Evolutionary conservation across 129 eudicot genomes (phyloP).

Genomic region (Deinandra increscens): DNA sequence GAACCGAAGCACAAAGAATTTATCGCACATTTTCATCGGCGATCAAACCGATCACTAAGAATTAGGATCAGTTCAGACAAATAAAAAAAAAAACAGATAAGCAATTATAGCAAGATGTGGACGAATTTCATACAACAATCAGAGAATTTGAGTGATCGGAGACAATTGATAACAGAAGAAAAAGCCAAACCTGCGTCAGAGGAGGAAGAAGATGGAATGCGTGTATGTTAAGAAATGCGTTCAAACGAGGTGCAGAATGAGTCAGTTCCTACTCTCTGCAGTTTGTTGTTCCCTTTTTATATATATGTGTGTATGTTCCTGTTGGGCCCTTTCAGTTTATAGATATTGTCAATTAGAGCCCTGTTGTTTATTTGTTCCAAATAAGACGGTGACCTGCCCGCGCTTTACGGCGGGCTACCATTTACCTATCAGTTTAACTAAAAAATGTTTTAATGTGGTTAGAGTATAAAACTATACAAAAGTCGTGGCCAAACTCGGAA

Average conservation of each 20-base stretch:
- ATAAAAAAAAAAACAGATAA: background rate
- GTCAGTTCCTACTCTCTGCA: background rate
- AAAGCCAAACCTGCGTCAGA: slow-evolving; percentile 26
- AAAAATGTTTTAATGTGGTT: too few species aligned
- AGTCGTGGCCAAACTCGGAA: too few species aligned
- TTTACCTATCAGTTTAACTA: too few species aligned
- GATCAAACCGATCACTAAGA: slow-evolving; percentile 7
- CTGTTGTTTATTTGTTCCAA: too few species aligned
- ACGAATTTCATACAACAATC: background rate
- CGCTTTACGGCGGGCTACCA: too few species aligned
- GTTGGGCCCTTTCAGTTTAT: background rate
- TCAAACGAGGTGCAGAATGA: background rate
- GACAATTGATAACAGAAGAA: slow-evolving; percentile 7
- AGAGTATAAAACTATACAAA: too few species aligned
- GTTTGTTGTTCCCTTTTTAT: background rate
- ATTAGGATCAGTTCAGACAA: slow-evolving; percentile 1
- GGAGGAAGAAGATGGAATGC: slow-evolving; percentile 18
- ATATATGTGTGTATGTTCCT: background rate
- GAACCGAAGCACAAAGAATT: background rate
- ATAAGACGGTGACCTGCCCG: too few species aligned
- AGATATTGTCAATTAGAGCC: too few species aligned
- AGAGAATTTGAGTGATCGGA: slow-evolving; percentile 18
- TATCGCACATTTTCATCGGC: background rate
- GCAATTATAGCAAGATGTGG: background rate
- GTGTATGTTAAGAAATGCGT: slow-evolving; percentile 11